These are phyloP conservation scores for Russula brevipes DNA, from an alignment of 768 basidiomycete species.

Conservation along the genomic window DNA sequence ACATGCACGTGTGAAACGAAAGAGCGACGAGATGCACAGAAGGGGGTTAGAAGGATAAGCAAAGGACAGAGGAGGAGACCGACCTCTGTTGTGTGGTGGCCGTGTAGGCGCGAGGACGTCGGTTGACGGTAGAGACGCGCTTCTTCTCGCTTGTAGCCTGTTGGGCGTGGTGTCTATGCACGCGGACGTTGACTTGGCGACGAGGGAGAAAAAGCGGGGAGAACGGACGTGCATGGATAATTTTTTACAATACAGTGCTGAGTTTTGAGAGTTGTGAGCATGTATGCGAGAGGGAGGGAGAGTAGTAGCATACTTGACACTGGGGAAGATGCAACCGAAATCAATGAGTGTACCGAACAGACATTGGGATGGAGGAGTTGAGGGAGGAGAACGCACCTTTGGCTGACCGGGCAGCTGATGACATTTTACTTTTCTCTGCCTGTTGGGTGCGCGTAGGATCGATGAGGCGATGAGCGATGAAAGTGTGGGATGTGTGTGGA, in stretches of 20 bases:
- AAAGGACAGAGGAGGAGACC: slow-evolving; percentile 25
- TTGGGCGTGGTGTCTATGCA: slow-evolving; percentile 65
- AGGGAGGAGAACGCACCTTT: slow-evolving; percentile 10
- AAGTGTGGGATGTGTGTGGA: slow-evolving; percentile 14
- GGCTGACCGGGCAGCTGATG: slow-evolving; percentile 67
- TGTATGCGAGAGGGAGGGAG: slow-evolving; percentile 1
- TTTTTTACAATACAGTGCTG: slow-evolving; percentile 86
- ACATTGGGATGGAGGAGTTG: not conserved
- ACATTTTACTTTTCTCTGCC: slow-evolving; percentile 86
- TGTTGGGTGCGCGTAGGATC: slow-evolving; percentile 29
- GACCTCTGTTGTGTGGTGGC: slow-evolving; percentile 44
- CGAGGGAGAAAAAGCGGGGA: slow-evolving; percentile 21
- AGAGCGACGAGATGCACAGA: not conserved
- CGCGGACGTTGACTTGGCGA: slow-evolving; percentile 24
- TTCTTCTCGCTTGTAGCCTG: slow-evolving; percentile 85
- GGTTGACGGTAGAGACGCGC: slow-evolving; percentile 49
- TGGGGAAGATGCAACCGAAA: slow-evolving; percentile 1
- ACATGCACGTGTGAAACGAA: not conserved
- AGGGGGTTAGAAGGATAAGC: not conserved
- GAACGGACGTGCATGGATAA: slow-evolving; percentile 84
- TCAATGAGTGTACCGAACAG: not conserved
- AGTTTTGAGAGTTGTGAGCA: not conserved
- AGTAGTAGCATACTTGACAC: slow-evolving; percentile 25
- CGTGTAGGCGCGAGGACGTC: slow-evolving; percentile 62
- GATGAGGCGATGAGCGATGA: slow-evolving; percentile 9